Evolutionary conservation across 306 rosid species (phyloP).

Genomic region (Cicer chorassanicum): DNA sequence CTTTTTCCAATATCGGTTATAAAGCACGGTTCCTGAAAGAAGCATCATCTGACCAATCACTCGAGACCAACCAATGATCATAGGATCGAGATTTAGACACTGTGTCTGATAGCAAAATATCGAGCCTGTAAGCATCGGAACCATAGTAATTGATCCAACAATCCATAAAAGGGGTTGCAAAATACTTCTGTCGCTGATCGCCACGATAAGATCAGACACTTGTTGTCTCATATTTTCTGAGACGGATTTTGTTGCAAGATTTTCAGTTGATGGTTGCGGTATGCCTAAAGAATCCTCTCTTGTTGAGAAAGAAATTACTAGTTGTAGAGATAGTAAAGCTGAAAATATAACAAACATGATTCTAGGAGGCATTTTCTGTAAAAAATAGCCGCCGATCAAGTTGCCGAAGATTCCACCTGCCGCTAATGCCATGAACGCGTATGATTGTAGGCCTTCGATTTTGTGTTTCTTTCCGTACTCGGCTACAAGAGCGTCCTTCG

Average conservation of each 20-base stretch:
- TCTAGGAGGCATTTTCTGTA: constrained; percentile 65
- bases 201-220: constrained; percentile 55
- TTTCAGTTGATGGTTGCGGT: constrained; percentile 45
- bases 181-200: constrained; percentile 56
- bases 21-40: constrained; percentile 71
- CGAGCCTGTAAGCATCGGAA: constrained; percentile 83
- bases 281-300: constrained; percentile 77
- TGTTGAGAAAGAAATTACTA: constrained; percentile 60
- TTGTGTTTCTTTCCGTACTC: constrained; percentile 78
- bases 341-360: constrained; percentile 69
- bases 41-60: constrained; percentile 82
- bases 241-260: constrained; percentile 49
- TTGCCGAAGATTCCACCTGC: constrained; percentile 89
- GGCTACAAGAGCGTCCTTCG: constrained; percentile 91
- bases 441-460: constrained; percentile 75
- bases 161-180: constrained; percentile 71
- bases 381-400: constrained; percentile 73
- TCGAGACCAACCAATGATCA: constrained; percentile 71
- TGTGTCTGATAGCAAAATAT: constrained; percentile 89
- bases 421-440: constrained; percentile 86
- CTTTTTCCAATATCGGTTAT: constrained; percentile 64
- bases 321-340: constrained; percentile 60
- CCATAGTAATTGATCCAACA: constrained; percentile 72
- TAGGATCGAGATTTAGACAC: constrained; percentile 73
- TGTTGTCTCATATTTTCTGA: constrained; percentile 60